A percentile compares a stretch with the other conserved stretches of the same genome.
These are phyloP conservation scores for Colletotrichum zoysiae DNA, from an alignment of 2,329 filamentous ascomycete genomes.

Conservation along the genomic window DNA sequence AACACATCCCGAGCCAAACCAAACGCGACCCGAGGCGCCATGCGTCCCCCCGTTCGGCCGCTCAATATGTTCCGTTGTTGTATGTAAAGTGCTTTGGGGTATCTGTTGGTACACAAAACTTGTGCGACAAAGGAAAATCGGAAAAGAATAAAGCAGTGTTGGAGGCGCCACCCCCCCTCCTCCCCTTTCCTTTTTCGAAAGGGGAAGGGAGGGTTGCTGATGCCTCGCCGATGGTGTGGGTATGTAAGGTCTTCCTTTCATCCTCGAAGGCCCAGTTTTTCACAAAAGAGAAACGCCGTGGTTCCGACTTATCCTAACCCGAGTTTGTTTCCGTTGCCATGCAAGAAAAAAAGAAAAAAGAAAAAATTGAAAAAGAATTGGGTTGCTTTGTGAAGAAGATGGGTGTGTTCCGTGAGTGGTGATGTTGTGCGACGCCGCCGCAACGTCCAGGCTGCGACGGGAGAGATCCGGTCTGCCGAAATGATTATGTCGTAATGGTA, in stretches of 20 bases:
- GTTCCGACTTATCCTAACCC: constrained; percentile 36
- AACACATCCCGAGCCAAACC: constrained; percentile 19
- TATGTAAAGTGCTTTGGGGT: constrained; percentile 42
- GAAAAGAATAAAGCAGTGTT: constrained; percentile 26
- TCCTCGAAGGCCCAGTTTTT: constrained; percentile 13
- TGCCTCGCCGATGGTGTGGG: constrained; percentile 32
- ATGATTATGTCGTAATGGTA: constrained; percentile 13
- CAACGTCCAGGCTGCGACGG: constrained; percentile 36
- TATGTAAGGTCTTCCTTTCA: constrained; percentile 14
- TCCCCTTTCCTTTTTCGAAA: neutral
- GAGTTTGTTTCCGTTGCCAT: constrained; percentile 23
- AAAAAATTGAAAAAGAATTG: neutral
- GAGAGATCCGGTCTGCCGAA: constrained; percentile 40
- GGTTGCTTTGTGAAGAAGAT: constrained; percentile 2
- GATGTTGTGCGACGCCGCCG: constrained; percentile 41
- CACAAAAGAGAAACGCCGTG: constrained; percentile 37
- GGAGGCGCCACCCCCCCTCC: neutral
- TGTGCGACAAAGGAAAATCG: constrained; percentile 39
- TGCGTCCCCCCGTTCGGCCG: constrained; percentile 20
- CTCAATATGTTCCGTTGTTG: constrained; percentile 37
- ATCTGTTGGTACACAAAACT: constrained; percentile 43
- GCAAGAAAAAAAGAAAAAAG: constrained; percentile 2
- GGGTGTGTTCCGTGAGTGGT: constrained; percentile 41
- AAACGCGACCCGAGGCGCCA: constrained; percentile 15
- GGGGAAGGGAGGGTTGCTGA: neutral